Percentiles rank a stretch among this genome's conserved stretches.
These are phyloP conservation scores for Didymella pomorum DNA, from an alignment of 2,329 filamentous ascomycete genomes.

Conservation along the genomic window DNA sequence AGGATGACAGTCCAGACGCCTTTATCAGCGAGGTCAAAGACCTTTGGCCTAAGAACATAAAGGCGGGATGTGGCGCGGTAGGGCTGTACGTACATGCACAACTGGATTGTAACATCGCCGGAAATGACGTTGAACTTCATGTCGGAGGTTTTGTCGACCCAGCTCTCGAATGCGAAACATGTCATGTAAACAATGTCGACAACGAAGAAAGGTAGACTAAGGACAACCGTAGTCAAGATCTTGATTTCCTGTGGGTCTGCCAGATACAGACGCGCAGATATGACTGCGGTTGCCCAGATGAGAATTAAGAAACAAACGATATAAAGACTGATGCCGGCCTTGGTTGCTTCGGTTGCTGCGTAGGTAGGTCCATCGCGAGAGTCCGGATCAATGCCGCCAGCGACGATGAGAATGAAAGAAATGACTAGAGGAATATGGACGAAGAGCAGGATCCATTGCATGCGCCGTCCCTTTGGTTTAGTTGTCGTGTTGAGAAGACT, in stretches of 20 bases:
- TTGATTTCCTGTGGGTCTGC: slow-evolving; percentile 44
- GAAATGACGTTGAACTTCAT: slow-evolving; percentile 49
- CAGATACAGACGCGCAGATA: slow-evolving; percentile 46
- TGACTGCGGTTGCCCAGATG: slow-evolving; percentile 48
- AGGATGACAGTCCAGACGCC: neutral
- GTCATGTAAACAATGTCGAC: slow-evolving; percentile 51
- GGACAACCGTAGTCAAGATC: slow-evolving; percentile 47
- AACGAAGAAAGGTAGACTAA: slow-evolving; percentile 48
- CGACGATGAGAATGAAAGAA: slow-evolving; percentile 48
- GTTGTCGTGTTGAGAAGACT: slow-evolving; percentile 46
- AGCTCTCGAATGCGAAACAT: slow-evolving; percentile 47
- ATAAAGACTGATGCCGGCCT: slow-evolving; percentile 47
- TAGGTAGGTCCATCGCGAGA: slow-evolving; percentile 43
- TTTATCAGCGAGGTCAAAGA: neutral
- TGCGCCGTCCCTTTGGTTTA: slow-evolving; percentile 46
- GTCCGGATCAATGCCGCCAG: slow-evolving; percentile 47
- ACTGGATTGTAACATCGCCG: slow-evolving; percentile 43
- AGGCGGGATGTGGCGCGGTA: neutral
- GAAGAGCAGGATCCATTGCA: slow-evolving; percentile 49
- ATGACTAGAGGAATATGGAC: slow-evolving; percentile 45
- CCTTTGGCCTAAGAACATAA: neutral
- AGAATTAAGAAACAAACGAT: slow-evolving; percentile 45
- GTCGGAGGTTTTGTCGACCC: slow-evolving; percentile 22
- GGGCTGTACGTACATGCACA: slow-evolving; percentile 45
- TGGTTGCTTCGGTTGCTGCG: slow-evolving; percentile 46